Base-by-base conservation (phyloP, 192 early-diverging fungal species). In the Gonapodya sp. region DNA sequence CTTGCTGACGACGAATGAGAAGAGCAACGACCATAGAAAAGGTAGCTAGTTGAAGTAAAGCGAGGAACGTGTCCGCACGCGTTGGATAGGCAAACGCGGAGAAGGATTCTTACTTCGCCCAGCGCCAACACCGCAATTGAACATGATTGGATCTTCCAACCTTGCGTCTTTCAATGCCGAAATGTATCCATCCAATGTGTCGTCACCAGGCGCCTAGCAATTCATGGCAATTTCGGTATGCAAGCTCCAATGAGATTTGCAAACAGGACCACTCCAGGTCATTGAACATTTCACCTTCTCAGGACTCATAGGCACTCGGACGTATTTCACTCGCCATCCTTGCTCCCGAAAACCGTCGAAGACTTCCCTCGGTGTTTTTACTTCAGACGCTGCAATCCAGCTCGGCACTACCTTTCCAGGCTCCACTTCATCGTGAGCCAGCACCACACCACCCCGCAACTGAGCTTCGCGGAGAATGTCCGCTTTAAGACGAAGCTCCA, bases 61-160 rank as follows among this genome's bases (percentile, higher is more conserved):
- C 37, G 73, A 0, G 14, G 36, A 82, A 31, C 33, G 32, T 34
- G 1, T 81, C 1, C 18, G 34, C 14, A 35, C 18, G 34, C 73
- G 35, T 34, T 8, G 73, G 1, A 35, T 35, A 16, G 74, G 24
- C 35, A 74, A 35, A n/a, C n/a, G n/a, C n/a, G n/a, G n/a, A n/a
- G n/a, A n/a, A n/a, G n/a, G n/a, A n/a, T 24, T 78, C 85, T 0
- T 83, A 88, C 87, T 92, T 72, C 91, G 77, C 24, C 90, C 91
- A 18, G 85, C 87, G 8, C 91, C 91, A 87, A 91, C 89, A 1
- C 91, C 91, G 82, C 91, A 92, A 73, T 90, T 90, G 79, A 92
- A 90, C 8, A 92, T 84, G 1, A 91, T 81, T 2, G 88, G 84
- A 80, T 89, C 89, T 0, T 82, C 74, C 0, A 82, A 80, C 14